These are phyloP conservation scores for Stenogyne calaminthoides DNA, from an alignment of 305 asterid genomes.

Conservation along the genomic window DNA sequence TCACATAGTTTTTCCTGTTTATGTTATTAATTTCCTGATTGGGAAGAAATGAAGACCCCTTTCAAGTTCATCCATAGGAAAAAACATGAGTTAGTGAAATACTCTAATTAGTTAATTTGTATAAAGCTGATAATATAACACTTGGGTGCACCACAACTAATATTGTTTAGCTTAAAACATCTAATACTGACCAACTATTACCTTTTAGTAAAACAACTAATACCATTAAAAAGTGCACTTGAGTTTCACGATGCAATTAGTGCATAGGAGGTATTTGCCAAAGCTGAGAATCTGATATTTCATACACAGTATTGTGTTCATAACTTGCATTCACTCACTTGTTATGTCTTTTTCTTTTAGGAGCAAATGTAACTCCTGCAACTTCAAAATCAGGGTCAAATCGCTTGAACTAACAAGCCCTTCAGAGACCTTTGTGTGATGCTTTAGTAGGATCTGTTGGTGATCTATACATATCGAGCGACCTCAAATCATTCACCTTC, in stretches of 20 bases:
- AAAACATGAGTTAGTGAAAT: neutral
- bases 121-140: neutral
- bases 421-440: conserved; percentile 14
- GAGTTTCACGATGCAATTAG: too few relatives aligned
- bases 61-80: neutral
- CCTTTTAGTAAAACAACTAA: too few relatives aligned
- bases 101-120: neutral
- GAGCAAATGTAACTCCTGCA: conserved; percentile 12
- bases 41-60: neutral
- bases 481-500: conserved; percentile 13
- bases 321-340: neutral
- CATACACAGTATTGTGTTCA: neutral
- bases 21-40: neutral
- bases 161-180: too few relatives aligned
- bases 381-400: conserved; percentile 3
- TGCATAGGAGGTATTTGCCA: too few relatives aligned
- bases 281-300: neutral
- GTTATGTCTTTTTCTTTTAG: neutral
- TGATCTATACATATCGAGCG: neutral
- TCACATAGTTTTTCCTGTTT: neutral
- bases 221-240: too few relatives aligned
- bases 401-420: neutral
- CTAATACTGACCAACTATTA: too few relatives aligned
- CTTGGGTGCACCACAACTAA: too few relatives aligned
- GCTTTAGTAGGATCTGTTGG: conserved; percentile 7